These are phyloP conservation scores for Ceratocystis variospora DNA, from an alignment of 2,329 filamentous ascomycete genomes.

Conservation along the genomic window DNA sequence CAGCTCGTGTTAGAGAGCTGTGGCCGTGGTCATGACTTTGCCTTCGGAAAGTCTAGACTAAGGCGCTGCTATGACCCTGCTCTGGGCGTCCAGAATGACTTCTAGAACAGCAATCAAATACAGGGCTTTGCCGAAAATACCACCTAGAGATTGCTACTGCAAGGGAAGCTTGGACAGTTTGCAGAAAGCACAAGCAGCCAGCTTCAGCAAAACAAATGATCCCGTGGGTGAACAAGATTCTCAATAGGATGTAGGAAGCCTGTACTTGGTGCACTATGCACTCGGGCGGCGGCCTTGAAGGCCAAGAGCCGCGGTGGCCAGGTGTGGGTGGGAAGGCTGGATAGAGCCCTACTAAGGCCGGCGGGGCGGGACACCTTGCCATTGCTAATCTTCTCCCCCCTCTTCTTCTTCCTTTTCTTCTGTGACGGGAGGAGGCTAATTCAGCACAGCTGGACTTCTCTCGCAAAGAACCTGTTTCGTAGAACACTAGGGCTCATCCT, in stretches of 20 bases:
- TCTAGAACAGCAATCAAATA: neutral
- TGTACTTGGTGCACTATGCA: no score
- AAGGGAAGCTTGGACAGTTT: conserved; percentile 3
- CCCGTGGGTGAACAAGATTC: neutral
- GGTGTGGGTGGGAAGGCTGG: no score
- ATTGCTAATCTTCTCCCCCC: no score
- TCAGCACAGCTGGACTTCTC: no score
- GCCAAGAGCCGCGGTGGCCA: neutral
- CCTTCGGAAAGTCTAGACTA: neutral
- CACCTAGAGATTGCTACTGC: neutral
- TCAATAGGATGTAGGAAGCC: neutral
- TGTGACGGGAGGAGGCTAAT: no score
- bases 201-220: neutral
- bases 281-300: neutral
- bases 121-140: conserved; percentile 7
- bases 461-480: no score
- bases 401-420: no score
- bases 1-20: neutral
- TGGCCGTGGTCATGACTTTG: neutral
- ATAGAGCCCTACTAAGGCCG: no score
- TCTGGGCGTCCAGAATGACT: neutral
- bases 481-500: no score
- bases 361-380: no score
- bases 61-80: neutral
- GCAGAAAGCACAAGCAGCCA: conserved; percentile 4